Conservation (phyloP, 2,329 filamentous ascomycete genomes). For the Chalara sp. region DNA sequence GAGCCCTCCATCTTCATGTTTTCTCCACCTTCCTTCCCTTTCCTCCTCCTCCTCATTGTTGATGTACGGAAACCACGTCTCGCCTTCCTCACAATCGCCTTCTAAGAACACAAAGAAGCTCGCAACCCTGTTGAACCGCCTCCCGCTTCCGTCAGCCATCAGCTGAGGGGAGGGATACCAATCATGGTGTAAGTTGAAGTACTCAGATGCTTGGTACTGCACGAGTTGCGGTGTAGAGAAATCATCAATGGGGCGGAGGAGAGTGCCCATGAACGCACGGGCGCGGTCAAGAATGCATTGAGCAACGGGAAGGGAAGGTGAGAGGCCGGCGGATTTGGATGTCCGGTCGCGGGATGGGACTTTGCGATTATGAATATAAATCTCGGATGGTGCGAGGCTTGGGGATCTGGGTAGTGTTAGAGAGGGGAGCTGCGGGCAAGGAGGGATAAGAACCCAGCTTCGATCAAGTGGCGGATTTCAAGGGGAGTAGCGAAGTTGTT, state of each 20-base stretch:
- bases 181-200: slow-evolving; percentile 11
- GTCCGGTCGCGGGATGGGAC: background rate
- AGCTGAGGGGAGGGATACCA: slow-evolving; percentile 10
- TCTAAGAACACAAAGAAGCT: slow-evolving; percentile 12
- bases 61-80: slow-evolving; percentile 15
- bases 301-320: background rate
- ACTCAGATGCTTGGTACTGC: slow-evolving; percentile 7
- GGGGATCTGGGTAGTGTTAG: too few relatives aligned
- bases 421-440: too few relatives aligned
- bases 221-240: slow-evolving; percentile 14
- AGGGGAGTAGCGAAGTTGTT: slow-evolving; percentile 11
- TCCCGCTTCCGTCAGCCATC: background rate
- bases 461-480: slow-evolving; percentile 9
- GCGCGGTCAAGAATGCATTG: slow-evolving; percentile 9
- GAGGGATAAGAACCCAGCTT: slow-evolving; percentile 6
- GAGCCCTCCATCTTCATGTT: background rate
- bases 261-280: slow-evolving; percentile 7
- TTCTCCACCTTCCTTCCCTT: background rate
- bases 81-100: slow-evolving; percentile 4
- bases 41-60: background rate
- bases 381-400: too few relatives aligned
- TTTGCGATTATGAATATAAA: too few relatives aligned
- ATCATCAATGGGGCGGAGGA: slow-evolving; percentile 2
- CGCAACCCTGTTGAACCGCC: background rate
- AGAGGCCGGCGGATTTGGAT: background rate